These are phyloP conservation scores for Anisodus tanguticus DNA, from an alignment of 257 asterid genomes.

Conservation along the genomic window DNA sequence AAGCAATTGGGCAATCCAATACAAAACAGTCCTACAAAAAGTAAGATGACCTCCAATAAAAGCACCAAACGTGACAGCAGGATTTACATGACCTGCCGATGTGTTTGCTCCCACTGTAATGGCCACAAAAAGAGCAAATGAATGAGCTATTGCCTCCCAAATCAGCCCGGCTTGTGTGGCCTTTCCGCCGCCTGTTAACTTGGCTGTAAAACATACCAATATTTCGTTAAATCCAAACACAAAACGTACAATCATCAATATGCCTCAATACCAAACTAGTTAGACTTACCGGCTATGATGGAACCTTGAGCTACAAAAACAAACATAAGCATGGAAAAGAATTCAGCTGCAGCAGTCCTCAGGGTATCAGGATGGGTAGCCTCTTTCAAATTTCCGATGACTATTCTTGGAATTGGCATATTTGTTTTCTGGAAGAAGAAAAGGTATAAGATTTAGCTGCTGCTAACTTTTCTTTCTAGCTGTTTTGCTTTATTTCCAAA, in stretches of 20 bases:
- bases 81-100: slow-evolving; percentile 76
- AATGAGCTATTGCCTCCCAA: slow-evolving; percentile 67
- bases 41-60: slow-evolving; percentile 74
- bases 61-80: slow-evolving; percentile 45
- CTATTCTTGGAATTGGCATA: slow-evolving; percentile 67
- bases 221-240: no score
- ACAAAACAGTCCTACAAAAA: slow-evolving; percentile 52
- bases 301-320: slow-evolving; percentile 82
- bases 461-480: no score
- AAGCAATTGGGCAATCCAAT: slow-evolving; percentile 80
- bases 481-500: not conserved
- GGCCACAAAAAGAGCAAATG: slow-evolving; percentile 77
- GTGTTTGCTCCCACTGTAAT: slow-evolving; percentile 72
- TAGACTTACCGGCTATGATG: slow-evolving; percentile 72
- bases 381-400: slow-evolving; percentile 64
- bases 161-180: slow-evolving; percentile 67
- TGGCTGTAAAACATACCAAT: slow-evolving; percentile 41
- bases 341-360: slow-evolving; percentile 76
- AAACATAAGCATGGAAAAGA: slow-evolving; percentile 73
- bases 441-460: not conserved
- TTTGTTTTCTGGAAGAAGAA: not conserved
- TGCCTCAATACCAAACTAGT: not conserved
- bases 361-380: slow-evolving; percentile 67
- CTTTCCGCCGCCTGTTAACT: slow-evolving; percentile 59
- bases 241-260: not conserved